phyloP scores from a whole-genome alignment of 768 basidiomycete genomes.

The Boletus eberwhitei region DNA sequence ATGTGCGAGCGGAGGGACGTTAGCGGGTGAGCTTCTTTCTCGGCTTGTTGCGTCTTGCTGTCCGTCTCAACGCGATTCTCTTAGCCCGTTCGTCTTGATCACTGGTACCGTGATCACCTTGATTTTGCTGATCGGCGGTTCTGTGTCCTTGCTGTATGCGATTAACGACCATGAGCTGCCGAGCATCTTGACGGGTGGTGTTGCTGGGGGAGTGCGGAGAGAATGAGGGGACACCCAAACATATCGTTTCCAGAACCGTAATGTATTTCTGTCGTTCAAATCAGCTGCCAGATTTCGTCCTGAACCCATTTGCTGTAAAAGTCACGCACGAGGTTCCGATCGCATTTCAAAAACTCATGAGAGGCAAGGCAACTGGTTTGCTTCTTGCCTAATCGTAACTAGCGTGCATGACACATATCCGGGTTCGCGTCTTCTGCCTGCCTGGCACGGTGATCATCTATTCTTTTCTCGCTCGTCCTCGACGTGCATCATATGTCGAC shows the following conservation, averaged over 20 bases:
- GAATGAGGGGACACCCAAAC: conserved; percentile 35
- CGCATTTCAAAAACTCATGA: neutral
- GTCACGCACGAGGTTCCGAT: neutral
- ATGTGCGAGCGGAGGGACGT: conserved; percentile 77
- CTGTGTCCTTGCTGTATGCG: conserved; percentile 60
- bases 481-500: no score
- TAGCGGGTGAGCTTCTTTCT: conserved; percentile 59
- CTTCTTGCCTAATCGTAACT: neutral
- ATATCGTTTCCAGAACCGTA: neutral
- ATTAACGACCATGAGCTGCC: conserved; percentile 65
- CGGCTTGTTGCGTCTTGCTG: neutral
- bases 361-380: neutral
- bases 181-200: conserved; percentile 67
- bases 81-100: conserved; percentile 72
- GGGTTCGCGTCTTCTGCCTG: no score
- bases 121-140: conserved; percentile 62
- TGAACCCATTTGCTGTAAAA: neutral
- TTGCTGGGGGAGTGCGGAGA: conserved; percentile 46
- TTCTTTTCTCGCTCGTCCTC: no score
- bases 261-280: conserved; percentile 4
- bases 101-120: conserved; percentile 64
- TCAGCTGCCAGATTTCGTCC: neutral
- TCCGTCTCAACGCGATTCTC: neutral
- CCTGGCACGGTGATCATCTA: no score
- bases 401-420: no score